phyloP scores from a whole-genome alignment of 306 rosid species.

The Carpinus fangiana region DNA sequence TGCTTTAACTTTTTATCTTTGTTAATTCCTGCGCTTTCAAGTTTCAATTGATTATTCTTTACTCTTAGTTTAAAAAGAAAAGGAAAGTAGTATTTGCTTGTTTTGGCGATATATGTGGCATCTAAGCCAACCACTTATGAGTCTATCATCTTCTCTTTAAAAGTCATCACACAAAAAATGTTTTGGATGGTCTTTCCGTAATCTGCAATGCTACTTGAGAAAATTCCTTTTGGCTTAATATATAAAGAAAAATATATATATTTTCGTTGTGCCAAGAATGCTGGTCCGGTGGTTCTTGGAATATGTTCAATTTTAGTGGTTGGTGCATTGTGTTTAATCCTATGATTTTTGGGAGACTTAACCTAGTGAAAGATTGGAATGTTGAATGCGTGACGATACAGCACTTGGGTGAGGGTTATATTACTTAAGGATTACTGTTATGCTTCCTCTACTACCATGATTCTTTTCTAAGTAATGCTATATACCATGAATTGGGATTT shows the following conservation, averaged over 20 bases:
- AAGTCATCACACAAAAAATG: neutral
- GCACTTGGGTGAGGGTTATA: neutral
- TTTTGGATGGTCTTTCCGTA: neutral
- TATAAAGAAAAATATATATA: neutral
- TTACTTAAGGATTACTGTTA: neutral
- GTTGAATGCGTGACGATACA: neutral
- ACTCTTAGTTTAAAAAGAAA: neutral
- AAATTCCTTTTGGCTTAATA: neutral
- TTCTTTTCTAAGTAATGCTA: neutral
- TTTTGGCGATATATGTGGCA: too few relatives aligned
- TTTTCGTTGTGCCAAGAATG: neutral
- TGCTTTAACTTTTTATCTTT: neutral
- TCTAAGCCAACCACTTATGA: too few relatives aligned
- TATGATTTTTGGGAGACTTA: neutral
- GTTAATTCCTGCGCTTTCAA: neutral
- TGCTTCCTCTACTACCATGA: neutral
- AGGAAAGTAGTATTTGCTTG: too few relatives aligned
- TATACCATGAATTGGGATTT: too few relatives aligned
- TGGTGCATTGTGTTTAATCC: constrained; percentile 3
- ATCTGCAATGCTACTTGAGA: neutral
- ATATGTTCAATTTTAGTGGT: neutral
- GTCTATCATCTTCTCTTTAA: neutral
- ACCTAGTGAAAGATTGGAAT: neutral
- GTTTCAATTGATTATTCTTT: neutral
- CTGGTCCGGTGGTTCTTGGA: neutral